A percentile compares a stretch with the other conserved stretches of the same genome.
Evolutionary conservation across 2,329 filamentous ascomycete species (phyloP).

Genomic region (Arthrinium phaeospermum): DNA sequence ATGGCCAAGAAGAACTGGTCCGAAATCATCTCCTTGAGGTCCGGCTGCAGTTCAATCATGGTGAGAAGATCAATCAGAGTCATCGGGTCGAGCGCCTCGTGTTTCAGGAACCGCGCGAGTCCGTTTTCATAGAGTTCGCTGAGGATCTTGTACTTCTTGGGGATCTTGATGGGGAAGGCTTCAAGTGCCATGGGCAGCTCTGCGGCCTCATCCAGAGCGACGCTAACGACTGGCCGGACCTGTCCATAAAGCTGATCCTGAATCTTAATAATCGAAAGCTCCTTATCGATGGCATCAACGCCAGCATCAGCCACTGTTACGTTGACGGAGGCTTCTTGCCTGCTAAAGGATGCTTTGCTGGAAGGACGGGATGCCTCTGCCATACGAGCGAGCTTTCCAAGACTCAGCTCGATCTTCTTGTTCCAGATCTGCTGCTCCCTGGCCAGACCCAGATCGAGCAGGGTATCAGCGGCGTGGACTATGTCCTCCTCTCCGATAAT

Average conservation of each 20-base stretch:
- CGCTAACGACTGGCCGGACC: slow-evolving; percentile 69
- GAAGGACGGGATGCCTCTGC: slow-evolving; percentile 58
- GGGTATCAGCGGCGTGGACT: slow-evolving; percentile 70
- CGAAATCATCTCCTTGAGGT: slow-evolving; percentile 60
- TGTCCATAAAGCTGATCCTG: slow-evolving; percentile 78
- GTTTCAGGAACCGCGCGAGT: slow-evolving; percentile 72
- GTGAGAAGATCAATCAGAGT: slow-evolving; percentile 79
- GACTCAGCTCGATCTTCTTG: slow-evolving; percentile 89
- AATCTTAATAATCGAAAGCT: slow-evolving; percentile 74
- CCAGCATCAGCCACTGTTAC: slow-evolving; percentile 34
- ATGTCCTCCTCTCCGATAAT: slow-evolving; percentile 79
- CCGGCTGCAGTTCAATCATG: slow-evolving; percentile 59
- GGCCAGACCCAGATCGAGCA: slow-evolving; percentile 72
- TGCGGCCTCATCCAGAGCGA: slow-evolving; percentile 79
- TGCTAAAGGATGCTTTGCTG: slow-evolving; percentile 36
- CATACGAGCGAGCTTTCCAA: slow-evolving; percentile 82
- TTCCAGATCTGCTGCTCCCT: slow-evolving; percentile 85
- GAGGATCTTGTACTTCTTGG: slow-evolving; percentile 72
- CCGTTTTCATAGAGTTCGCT: slow-evolving; percentile 73
- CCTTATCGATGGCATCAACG: slow-evolving; percentile 62
- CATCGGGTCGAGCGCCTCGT: slow-evolving; percentile 72
- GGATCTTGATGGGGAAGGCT: slow-evolving; percentile 62
- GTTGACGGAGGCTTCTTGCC: slow-evolving; percentile 34
- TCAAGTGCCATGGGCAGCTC: slow-evolving; percentile 79
- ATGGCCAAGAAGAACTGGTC: slow-evolving; percentile 79